phyloP scores from a whole-genome alignment of 768 basidiomycete species.

The Termitomyces titanicus region DNA sequence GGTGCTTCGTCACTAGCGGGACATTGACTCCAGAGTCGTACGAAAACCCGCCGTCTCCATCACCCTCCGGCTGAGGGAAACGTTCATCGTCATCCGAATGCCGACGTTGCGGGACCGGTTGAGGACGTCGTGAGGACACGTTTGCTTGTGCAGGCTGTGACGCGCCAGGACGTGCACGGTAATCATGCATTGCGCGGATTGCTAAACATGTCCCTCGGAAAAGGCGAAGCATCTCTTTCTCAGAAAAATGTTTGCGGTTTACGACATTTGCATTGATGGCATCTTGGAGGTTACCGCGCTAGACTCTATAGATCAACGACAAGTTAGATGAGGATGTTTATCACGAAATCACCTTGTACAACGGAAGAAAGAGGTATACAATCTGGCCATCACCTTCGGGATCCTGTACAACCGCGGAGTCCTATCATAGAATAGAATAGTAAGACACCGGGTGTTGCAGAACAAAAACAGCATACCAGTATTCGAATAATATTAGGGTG shows the following conservation, averaged over 20 bases:
- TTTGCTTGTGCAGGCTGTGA: conserved; percentile 15
- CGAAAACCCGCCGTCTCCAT: conserved; percentile 71
- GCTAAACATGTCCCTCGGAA: conserved; percentile 96
- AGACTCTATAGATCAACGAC: conserved; percentile 1
- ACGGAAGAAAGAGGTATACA: conserved; percentile 92
- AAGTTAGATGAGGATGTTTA: neutral
- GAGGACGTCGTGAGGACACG: conserved; percentile 16
- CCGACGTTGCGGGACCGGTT: conserved; percentile 22
- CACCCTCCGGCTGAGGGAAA: conserved; percentile 74
- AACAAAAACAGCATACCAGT: conserved; percentile 41
- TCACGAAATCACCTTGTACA: conserved; percentile 65
- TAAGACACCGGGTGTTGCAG: conserved; percentile 5
- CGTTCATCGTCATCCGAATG: conserved; percentile 60
- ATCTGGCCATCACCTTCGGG: conserved; percentile 91
- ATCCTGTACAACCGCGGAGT: conserved; percentile 93
- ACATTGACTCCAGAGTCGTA: conserved; percentile 52
- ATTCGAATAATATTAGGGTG: conserved; percentile 98
- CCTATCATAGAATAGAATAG: conserved; percentile 38
- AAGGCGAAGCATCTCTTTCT: conserved; percentile 81
- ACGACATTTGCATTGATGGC: conserved; percentile 84
- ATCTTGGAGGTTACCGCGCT: conserved; percentile 95
- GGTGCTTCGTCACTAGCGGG: conserved; percentile 58
- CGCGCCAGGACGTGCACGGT: conserved; percentile 52
- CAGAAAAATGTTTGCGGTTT: conserved; percentile 79
- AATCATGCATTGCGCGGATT: conserved; percentile 91